Conservation (phyloP, 345 rosid genomes). For the Aethionema arabicum region DNA sequence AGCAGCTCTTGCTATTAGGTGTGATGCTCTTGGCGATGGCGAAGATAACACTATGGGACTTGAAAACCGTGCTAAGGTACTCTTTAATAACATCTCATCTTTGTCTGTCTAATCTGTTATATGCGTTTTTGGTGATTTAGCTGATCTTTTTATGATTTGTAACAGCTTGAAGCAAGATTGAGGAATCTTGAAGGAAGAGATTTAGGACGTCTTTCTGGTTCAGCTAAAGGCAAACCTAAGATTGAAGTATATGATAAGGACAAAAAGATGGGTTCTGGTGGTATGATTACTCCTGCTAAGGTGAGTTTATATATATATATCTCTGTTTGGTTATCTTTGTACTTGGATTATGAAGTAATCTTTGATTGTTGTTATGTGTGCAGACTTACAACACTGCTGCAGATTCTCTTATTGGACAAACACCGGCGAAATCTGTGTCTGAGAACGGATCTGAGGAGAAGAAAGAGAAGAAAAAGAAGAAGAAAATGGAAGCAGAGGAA, state of each 20-base stretch:
- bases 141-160: slow-evolving; percentile 10
- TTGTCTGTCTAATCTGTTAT: neutral
- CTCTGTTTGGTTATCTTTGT: slow-evolving; percentile 1
- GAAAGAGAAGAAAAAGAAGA: slow-evolving; percentile 52
- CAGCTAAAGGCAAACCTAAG: slow-evolving; percentile 87
- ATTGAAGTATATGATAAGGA: slow-evolving; percentile 86
- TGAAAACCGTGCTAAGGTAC: slow-evolving; percentile 70
- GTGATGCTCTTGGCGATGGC: slow-evolving; percentile 76
- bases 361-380: slow-evolving; percentile 4
- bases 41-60: slow-evolving; percentile 69
- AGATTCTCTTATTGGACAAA: slow-evolving; percentile 62
- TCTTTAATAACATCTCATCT: neutral
- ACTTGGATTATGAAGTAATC: neutral
- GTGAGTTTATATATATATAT: slow-evolving; percentile 19
- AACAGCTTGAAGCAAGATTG: slow-evolving; percentile 74
- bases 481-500: slow-evolving; percentile 31
- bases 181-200: slow-evolving; percentile 84
- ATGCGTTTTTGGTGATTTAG: neutral
- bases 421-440: slow-evolving; percentile 26
- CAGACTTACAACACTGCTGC: slow-evolving; percentile 82
- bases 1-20: slow-evolving; percentile 62
- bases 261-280: slow-evolving; percentile 67
- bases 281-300: slow-evolving; percentile 77
- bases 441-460: slow-evolving; percentile 30
- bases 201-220: slow-evolving; percentile 70